Evolutionary conservation across 352 stramenopile genomes (phyloP).

Genomic region (Phytophthora agathidicida): DNA sequence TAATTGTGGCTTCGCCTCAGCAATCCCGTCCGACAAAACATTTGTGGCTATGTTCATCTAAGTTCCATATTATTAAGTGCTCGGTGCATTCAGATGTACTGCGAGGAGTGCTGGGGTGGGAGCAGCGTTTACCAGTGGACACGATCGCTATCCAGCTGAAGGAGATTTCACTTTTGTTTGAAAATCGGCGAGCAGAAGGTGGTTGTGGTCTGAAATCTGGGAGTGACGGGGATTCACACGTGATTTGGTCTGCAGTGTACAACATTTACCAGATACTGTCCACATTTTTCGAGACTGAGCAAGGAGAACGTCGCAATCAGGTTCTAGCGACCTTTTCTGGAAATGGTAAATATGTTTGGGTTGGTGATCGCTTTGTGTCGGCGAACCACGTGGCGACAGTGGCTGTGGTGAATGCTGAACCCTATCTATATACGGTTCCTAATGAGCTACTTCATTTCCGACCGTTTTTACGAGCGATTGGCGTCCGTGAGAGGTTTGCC

Average conservation of each 20-base stretch:
- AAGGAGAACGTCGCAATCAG: slow-evolving; percentile 15
- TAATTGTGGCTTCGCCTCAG: slow-evolving; percentile 55
- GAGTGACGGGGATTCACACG: slow-evolving; percentile 36
- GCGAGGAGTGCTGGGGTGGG: slow-evolving; percentile 52
- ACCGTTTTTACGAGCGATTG: slow-evolving; percentile 63
- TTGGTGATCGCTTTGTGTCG: slow-evolving; percentile 61
- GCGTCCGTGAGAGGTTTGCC: slow-evolving; percentile 64
- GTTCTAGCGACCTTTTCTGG: slow-evolving; percentile 47
- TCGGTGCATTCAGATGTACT: slow-evolving; percentile 49
- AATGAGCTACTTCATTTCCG: slow-evolving; percentile 72
- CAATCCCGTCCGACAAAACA: slow-evolving; percentile 47
- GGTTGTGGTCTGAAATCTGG: not conserved
- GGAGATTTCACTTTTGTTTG: slow-evolving; percentile 50
- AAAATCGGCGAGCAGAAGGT: not conserved
- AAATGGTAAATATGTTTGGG: slow-evolving; percentile 64
- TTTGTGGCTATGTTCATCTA: slow-evolving; percentile 66
- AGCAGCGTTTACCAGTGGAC: slow-evolving; percentile 38
- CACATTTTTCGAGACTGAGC: slow-evolving; percentile 60
- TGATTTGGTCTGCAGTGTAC: slow-evolving; percentile 62
- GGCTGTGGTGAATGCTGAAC: slow-evolving; percentile 60
- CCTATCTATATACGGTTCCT: slow-evolving; percentile 66
- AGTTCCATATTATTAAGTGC: slow-evolving; percentile 65
- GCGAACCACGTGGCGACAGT: slow-evolving; percentile 56
- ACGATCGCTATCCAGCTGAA: slow-evolving; percentile 60
- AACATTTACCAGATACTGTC: slow-evolving; percentile 64